A percentile compares a stretch with the other conserved stretches of the same genome.
These are phyloP conservation scores for Diophrys sp. DNA, from an alignment of 73 alveolate species.

Conservation along the genomic window DNA sequence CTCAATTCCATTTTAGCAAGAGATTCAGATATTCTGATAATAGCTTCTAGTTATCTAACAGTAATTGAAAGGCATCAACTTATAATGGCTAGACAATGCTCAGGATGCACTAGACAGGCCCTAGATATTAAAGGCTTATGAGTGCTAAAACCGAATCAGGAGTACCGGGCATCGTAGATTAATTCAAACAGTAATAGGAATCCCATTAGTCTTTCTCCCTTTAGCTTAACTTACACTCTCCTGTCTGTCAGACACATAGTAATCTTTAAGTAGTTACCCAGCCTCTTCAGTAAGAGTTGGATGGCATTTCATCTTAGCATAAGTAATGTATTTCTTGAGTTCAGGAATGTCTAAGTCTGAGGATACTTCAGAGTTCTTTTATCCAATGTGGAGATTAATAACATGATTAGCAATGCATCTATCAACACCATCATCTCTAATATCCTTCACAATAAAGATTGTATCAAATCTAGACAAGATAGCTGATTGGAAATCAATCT, in stretches of 20 bases:
- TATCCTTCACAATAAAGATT: conserved; percentile 98
- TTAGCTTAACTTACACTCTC: conserved; percentile 73
- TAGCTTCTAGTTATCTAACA: conserved; percentile 99
- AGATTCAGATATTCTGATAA: conserved; percentile 97
- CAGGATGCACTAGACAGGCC: too few species aligned
- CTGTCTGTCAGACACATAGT: conserved; percentile 93
- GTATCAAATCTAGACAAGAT: conserved; percentile 99
- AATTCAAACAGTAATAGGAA: too few species aligned
- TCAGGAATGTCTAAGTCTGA: conserved; percentile 74
- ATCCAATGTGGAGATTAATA: conserved; percentile 82
- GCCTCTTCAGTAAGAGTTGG: conserved; percentile 96
- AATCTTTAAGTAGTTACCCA: conserved; percentile 84
- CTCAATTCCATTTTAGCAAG: conserved; percentile 97
- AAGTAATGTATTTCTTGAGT: conserved; percentile 92
- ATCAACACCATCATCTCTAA: conserved; percentile 94
- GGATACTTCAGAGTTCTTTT: conserved; percentile 49
- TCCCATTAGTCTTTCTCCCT: conserved; percentile 55
- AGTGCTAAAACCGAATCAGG: too few species aligned
- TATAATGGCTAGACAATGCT: too few species aligned
- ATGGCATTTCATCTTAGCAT: conserved; percentile 86
- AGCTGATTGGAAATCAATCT: conserved; percentile 98
- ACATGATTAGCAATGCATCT: conserved; percentile 95
- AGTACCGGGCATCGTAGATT: too few species aligned
- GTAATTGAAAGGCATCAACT: conserved; percentile 94
- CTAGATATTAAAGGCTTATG: too few species aligned